Conservation (phyloP, 2,329 filamentous ascomycete species). For the Colletotrichum lentis region DNA sequence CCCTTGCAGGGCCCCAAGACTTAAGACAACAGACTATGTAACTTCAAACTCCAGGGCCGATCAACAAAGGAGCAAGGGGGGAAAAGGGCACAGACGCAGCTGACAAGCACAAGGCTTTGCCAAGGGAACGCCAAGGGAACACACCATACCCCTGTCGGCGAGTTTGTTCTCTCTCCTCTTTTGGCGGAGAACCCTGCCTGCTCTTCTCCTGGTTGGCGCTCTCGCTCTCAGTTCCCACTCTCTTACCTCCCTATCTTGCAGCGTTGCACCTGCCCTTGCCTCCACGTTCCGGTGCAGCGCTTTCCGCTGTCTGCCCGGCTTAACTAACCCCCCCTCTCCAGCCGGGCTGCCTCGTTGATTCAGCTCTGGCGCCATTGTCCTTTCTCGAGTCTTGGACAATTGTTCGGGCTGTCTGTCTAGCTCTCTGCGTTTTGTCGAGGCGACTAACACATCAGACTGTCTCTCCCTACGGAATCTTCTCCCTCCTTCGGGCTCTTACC, state of each 20-base stretch:
- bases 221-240: neutral
- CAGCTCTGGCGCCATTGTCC: neutral
- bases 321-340: conserved; percentile 7
- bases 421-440: neutral
- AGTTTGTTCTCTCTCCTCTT: conserved; percentile 23
- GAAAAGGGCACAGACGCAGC: neutral
- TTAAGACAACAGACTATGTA: neutral
- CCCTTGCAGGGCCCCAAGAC: neutral
- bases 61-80: conserved; percentile 9
- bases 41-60: neutral
- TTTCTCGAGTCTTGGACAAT: too few relatives aligned
- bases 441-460: conserved; percentile 12
- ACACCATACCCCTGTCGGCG: neutral
- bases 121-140: conserved; percentile 13
- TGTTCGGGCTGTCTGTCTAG: neutral
- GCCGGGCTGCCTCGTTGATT: conserved; percentile 8
- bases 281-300: conserved; percentile 13
- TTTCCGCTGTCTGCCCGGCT: conserved; percentile 11
- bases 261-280: conserved; percentile 2
- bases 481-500: neutral
- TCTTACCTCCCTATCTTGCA: neutral
- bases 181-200: conserved; percentile 35
- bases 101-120: conserved; percentile 21
- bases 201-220: conserved; percentile 1
- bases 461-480: conserved; percentile 15